These are phyloP conservation scores for Thielaviopsis ethacetica DNA, from an alignment of 2,329 filamentous ascomycete genomes.

Conservation along the genomic window DNA sequence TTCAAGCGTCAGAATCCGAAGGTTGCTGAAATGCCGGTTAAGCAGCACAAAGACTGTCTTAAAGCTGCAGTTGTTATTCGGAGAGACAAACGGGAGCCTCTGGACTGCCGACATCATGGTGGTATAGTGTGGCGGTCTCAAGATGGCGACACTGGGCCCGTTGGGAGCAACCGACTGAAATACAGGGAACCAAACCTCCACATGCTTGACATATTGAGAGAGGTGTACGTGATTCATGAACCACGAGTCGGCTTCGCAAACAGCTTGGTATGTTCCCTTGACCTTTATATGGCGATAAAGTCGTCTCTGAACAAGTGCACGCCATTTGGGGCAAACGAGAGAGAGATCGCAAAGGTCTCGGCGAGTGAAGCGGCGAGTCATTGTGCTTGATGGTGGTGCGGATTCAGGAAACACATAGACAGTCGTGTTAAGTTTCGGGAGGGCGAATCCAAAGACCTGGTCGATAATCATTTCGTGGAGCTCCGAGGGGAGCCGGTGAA, in stretches of 20 bases:
- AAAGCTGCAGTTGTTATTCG: conserved; percentile 46
- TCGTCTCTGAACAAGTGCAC: conserved; percentile 50
- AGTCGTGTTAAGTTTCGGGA: conserved; percentile 42
- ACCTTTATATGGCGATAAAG: conserved; percentile 63
- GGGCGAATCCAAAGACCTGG: conserved; percentile 51
- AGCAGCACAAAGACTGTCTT: conserved; percentile 55
- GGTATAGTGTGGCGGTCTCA: conserved; percentile 25
- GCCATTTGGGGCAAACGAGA: conserved; percentile 46
- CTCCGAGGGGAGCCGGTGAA: conserved; percentile 43
- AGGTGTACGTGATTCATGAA: conserved; percentile 44
- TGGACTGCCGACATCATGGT: conserved; percentile 42
- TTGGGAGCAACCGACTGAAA: conserved; percentile 36
- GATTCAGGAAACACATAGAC: conserved; percentile 30
- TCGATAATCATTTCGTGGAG: conserved; percentile 59
- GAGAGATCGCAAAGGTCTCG: conserved; percentile 51
- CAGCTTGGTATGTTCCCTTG: conserved; percentile 49
- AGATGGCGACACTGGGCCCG: background rate
- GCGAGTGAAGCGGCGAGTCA: conserved; percentile 46
- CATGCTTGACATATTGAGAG: conserved; percentile 48
- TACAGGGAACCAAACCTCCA: conserved; percentile 65
- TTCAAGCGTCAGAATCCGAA: conserved; percentile 53
- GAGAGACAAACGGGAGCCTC: conserved; percentile 28
- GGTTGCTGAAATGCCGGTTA: conserved; percentile 38
- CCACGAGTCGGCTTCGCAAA: conserved; percentile 43
- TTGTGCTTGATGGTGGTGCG: conserved; percentile 21